Base-by-base conservation (phyloP, 495 filamentous ascomycete species). In the Rhizodiscina lignyota region DNA sequence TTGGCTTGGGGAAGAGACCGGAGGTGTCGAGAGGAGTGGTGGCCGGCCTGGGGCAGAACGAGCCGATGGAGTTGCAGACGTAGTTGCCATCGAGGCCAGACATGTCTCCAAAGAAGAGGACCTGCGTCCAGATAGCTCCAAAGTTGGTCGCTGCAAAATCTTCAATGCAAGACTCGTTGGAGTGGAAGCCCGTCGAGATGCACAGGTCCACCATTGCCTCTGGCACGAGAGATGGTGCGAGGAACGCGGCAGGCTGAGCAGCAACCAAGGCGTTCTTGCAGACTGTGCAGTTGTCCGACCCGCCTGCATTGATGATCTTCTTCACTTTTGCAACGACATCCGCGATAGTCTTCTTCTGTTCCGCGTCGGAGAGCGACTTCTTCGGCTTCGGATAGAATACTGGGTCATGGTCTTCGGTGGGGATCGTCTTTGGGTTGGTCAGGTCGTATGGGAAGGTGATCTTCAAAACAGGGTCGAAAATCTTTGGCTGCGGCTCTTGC, bases 81-180 rank as follows among this genome's bases (percentile, higher is more conserved):
- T 69, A 72, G 32, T 61, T 43, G 2, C 70, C 70, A 48, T 76
- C 70, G 4, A 63, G 51, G 10, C 68, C 67, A 8, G 53, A 48
- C 5, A 76, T 58, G 49, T 74, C 62, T 16, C 67, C 68, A 33
- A 60, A 53, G 1, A 62, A 59, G 18, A 76, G 50, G 1, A 74
- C 56, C 44, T 74, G 70, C 3, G 68, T 66, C 68, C 66, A 74
- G 34, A 65, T 53, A 0, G 63, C 62, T 19, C 71, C 71, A 34
- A 64, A 65, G 12, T 50, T 61, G 10, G 50, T 47, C n/a, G 55
- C 51, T 1, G 55, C 47, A 38, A 61, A 74, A 8, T 56, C 54
- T 17, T 56, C 44, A 34, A 60, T 53, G 38, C 70, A 75, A 4
- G 55, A 48, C 6, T 48, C 29, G 37, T 62, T 59, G 0, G 58